Percentiles rank a stretch among this genome's conserved stretches.
Conservation (phyloP, 495 filamentous ascomycete genomes). For the Aspergillus steynii region DNA sequence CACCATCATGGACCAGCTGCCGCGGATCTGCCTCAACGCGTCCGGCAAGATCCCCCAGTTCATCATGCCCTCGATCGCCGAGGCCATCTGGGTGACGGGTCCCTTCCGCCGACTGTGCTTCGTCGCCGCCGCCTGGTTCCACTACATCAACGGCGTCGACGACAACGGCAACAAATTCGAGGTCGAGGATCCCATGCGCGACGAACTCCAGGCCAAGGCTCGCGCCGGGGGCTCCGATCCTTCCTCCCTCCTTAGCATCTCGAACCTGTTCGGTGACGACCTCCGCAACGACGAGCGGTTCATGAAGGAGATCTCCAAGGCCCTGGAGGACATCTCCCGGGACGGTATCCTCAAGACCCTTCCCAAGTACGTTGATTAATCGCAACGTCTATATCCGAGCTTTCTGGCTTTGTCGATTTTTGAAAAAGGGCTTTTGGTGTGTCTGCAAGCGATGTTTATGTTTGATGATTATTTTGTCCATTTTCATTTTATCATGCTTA, state of each 20-base stretch:
- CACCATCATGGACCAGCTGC: constrained; percentile 48
- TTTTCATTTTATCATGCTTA: constrained; percentile 9
- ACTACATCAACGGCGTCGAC: constrained; percentile 44
- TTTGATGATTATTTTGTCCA: constrained; percentile 14
- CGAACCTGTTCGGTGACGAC: constrained; percentile 48
- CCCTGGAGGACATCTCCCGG: constrained; percentile 41
- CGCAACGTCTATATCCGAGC: no score
- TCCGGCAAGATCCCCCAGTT: constrained; percentile 53
- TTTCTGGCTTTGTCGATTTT: no score
- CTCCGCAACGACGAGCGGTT: constrained; percentile 43
- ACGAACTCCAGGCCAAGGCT: constrained; percentile 44
- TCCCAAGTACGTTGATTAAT: constrained; percentile 45
- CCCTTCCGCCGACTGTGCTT: constrained; percentile 48
- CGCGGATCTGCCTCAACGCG: constrained; percentile 45
- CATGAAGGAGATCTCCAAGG: constrained; percentile 36
- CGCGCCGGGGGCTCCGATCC: constrained; percentile 38
- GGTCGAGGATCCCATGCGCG: constrained; percentile 47
- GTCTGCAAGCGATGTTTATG: constrained; percentile 22
- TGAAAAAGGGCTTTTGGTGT: not conserved
- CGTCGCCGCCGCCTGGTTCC: constrained; percentile 48
- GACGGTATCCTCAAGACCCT: constrained; percentile 47
- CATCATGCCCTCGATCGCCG: constrained; percentile 52
- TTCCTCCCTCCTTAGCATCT: constrained; percentile 37
- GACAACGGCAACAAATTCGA: constrained; percentile 39
- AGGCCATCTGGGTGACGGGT: constrained; percentile 45